Percentiles rank a stretch among this genome's conserved stretches.
Evolutionary conservation across 176 grass and related monocot species (phyloP).

Genomic region (Ananas comosus): DNA sequence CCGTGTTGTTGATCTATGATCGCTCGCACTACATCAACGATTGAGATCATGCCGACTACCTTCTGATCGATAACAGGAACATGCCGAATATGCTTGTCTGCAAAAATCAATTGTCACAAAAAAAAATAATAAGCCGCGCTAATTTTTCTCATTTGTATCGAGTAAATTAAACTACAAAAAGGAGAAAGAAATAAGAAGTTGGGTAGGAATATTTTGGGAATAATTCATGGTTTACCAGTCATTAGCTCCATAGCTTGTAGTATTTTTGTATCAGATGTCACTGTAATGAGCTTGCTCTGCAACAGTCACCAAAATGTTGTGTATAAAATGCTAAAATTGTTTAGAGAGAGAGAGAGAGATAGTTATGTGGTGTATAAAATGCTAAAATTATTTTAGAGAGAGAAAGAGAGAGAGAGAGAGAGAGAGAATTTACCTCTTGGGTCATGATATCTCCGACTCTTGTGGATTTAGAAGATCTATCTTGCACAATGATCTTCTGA

Average conservation of each 20-base stretch:
- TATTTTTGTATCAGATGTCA: constrained; percentile 58
- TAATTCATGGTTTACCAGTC: constrained; percentile 38
- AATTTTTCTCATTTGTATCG: not conserved
- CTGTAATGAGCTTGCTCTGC: constrained; percentile 58
- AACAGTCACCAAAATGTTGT: not conserved
- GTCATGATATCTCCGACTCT: constrained; percentile 88
- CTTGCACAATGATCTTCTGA: constrained; percentile 58
- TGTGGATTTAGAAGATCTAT: constrained; percentile 43
- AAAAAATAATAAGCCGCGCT: not conserved
- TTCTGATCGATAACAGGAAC: constrained; percentile 75
- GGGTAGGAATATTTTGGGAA: constrained; percentile 5
- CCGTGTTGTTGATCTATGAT: constrained; percentile 78
- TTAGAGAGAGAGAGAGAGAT: not conserved
- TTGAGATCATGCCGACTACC: constrained; percentile 71
- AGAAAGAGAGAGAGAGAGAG: not conserved
- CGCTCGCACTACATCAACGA: constrained; percentile 68
- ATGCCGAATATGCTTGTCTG: constrained; percentile 77
- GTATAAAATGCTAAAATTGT: not conserved
- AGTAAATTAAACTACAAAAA: not conserved
- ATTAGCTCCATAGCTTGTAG: constrained; percentile 86
- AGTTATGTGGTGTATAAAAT: not conserved
- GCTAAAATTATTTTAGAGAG: not conserved
- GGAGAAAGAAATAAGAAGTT: not conserved
- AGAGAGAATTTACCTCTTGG: constrained; percentile 45
- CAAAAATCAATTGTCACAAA: not conserved